Conservation (phyloP, 441 rosid species). For the Arabidopsis lyrata region DNA sequence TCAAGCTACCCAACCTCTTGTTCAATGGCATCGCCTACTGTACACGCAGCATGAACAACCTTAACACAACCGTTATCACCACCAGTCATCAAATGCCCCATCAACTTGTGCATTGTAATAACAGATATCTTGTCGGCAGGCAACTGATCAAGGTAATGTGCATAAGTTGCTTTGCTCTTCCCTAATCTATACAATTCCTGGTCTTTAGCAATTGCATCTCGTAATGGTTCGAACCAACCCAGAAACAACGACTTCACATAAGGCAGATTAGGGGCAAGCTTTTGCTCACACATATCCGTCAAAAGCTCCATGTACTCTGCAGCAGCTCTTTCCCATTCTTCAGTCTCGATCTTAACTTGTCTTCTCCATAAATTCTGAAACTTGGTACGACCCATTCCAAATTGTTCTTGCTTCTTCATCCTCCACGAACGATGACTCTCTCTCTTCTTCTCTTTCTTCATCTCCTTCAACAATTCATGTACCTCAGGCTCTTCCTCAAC, state of each 20-base stretch:
- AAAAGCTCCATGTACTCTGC: constrained; percentile 85
- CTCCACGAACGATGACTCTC: constrained; percentile 40
- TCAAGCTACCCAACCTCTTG: constrained; percentile 73
- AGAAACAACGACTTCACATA: constrained; percentile 88
- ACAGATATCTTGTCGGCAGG: constrained; percentile 91
- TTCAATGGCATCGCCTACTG: constrained; percentile 87
- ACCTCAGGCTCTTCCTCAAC: constrained; percentile 78
- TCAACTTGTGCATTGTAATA: constrained; percentile 91
- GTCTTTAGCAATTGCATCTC: constrained; percentile 74
- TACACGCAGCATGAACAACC: constrained; percentile 82
- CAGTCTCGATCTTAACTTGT: constrained; percentile 92
- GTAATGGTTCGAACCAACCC: constrained; percentile 95
- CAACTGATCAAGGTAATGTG: constrained; percentile 68
- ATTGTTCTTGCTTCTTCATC: constrained; percentile 39
- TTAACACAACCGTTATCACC: constrained; percentile 73
- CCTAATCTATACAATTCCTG: constrained; percentile 65
- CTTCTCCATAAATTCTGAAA: constrained; percentile 62
- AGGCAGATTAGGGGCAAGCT: constrained; percentile 91
- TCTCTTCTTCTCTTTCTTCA: constrained; percentile 61
- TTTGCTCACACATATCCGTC: constrained; percentile 90
- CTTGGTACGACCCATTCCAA: constrained; percentile 59
- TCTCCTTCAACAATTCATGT: constrained; percentile 63
- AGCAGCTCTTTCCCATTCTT: constrained; percentile 94
- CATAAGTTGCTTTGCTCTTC: constrained; percentile 61
- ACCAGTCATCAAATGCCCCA: constrained; percentile 80